Evolutionary conservation across 371 early-diverging fungal genomes (phyloP), one percentile per base, ranked within the genome.

Genomic region (Phascolomyces articulosus): DNA sequence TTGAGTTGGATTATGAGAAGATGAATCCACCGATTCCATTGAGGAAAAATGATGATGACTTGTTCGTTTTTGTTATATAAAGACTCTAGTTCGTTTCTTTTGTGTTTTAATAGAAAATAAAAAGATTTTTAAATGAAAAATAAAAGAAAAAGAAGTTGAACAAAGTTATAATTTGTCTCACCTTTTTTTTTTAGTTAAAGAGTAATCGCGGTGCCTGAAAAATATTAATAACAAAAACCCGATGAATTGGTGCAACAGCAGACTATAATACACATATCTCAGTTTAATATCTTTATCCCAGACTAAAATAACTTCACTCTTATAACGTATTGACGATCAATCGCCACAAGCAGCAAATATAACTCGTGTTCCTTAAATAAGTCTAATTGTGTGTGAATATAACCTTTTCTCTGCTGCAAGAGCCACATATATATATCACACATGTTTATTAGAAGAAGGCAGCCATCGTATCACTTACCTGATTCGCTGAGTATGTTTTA

Each of bases 191-290:
- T 34, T 2, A 34, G 21, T 34, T 9, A 34, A 11, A 34, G 34
- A 34, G 34, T 9, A 34, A 34, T 34, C 34, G 51, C 51, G 51
- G 51, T 51, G 9, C 51, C 51, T 51, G 51, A 51, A 51, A 51
- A 51, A 51, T 51, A 24, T 20, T 18, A 24, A 23, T 8, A 51
- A 51, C 26, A 24, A 23, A 24, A 51, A 51, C 26, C 34, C 34
- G 34, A 34, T 34, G 11, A 9, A 34, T 34, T 34, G n/a, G 15
- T 44, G 16, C 44, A 51, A 20, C 21, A 24, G 23, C 51, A 11
- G 47, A 23, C 44, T 44, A 34, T 34, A 34, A 34, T 9, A 34
- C 11, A 16, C 16, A 44, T 44, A 23, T 10, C 51, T 51, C 51
- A 51, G 51, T 24, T 15, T 44, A 15, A 15, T 51, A 51, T 24